Evolutionary conservation across 805 yeast genomes (phyloP).

Genomic region (Cyberlindnera americana): DNA sequence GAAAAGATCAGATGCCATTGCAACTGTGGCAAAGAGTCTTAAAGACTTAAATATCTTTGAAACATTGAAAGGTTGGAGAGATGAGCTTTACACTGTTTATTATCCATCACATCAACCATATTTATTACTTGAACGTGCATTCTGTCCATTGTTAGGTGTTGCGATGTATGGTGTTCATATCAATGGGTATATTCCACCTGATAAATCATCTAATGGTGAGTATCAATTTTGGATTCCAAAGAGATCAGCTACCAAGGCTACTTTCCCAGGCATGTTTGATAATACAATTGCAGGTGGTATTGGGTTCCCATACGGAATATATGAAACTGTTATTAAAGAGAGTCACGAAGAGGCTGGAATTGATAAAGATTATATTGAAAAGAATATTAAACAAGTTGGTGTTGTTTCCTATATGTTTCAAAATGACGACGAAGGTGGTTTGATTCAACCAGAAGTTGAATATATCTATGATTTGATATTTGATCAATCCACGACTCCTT

Average conservation of each 20-base stretch:
- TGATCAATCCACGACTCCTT: conserved; percentile 45
- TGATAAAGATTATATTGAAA: conserved; percentile 43
- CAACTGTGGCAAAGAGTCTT: conserved; percentile 40
- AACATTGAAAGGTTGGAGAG: conserved; percentile 71
- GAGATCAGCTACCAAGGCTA: conserved; percentile 71
- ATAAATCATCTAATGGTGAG: conserved; percentile 34
- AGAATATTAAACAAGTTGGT: conserved; percentile 51
- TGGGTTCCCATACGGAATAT: conserved; percentile 71
- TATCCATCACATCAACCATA: conserved; percentile 54
- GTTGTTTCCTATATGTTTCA: conserved; percentile 61
- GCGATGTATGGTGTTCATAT: conserved; percentile 89
- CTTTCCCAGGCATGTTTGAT: conserved; percentile 89
- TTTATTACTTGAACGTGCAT: conserved; percentile 72
- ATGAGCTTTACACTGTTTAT: conserved; percentile 76
- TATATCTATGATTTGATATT: conserved; percentile 67
- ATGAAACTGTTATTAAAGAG: conserved; percentile 82
- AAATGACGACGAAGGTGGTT: conserved; percentile 43
- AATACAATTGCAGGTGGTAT: conserved; percentile 95
- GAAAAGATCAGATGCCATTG: conserved; percentile 40
- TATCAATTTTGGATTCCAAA: conserved; percentile 80
- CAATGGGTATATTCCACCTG: conserved; percentile 65
- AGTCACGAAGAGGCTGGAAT: conserved; percentile 90
- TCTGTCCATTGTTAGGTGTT: conserved; percentile 78
- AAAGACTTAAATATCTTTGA: conserved; percentile 34
- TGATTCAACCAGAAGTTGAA: conserved; percentile 89